These are phyloP conservation scores for Kentomonas sorsogonicus DNA, from an alignment of 208 protist genomes.

Conservation along the genomic window DNA sequence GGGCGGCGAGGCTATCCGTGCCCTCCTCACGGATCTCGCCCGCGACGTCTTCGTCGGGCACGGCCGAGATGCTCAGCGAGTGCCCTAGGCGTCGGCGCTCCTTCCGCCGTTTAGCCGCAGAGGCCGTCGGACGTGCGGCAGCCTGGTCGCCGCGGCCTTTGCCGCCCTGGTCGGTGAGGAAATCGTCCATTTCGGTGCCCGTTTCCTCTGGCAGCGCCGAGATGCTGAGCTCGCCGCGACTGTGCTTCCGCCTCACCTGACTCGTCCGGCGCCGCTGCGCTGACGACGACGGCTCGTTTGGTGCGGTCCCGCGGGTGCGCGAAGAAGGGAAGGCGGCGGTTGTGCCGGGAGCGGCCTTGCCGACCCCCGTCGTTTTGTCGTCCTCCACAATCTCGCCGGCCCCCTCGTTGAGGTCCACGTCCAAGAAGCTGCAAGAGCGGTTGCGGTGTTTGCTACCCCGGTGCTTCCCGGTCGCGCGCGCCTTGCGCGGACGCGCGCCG, in stretches of 20 bases:
- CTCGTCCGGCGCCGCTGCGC: too few species aligned
- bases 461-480: not conserved
- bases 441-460: constrained; percentile 11
- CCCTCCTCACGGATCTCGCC: constrained; percentile 36
- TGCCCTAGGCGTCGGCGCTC: constrained; percentile 22
- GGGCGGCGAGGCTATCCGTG: constrained; percentile 15
- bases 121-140: too few species aligned
- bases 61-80: constrained; percentile 35
- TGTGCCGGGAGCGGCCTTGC: constrained; percentile 9
- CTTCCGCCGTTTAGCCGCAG: constrained; percentile 16
- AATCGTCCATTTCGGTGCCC: constrained; percentile 12
- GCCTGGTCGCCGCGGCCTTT: not conserved
- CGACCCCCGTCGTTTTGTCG: not conserved
- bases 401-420: constrained; percentile 11
- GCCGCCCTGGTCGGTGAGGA: not conserved
- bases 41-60: constrained; percentile 28
- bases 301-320: too few species aligned
- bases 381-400: constrained; percentile 20
- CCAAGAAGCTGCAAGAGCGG: constrained; percentile 8
- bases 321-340: constrained; percentile 3
- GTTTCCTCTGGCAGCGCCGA: constrained; percentile 33
- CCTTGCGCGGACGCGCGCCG: not conserved
- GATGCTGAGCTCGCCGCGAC: constrained; percentile 12
- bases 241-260: not conserved
- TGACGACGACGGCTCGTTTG: too few species aligned